Base-by-base conservation (phyloP, 257 asterid species). In the Lycium barbarum region DNA sequence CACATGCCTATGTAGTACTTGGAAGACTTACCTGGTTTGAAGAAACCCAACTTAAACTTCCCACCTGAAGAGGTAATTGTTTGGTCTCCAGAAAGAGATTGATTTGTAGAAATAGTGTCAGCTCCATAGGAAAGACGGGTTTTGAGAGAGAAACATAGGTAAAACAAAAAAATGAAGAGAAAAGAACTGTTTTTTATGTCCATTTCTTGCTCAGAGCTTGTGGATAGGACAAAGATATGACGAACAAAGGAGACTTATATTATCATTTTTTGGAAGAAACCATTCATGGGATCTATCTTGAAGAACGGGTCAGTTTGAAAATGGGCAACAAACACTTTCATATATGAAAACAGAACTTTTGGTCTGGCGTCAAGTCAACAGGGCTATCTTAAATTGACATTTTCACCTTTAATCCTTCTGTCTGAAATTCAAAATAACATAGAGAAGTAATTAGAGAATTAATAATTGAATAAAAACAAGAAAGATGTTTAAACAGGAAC, bases 21-120 rank as follows among this genome's bases (percentile, higher is more conserved):
- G 36, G 91, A 66, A 43, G 86, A 58, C 5, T 67, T 85, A 55
- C 90, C 90, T 58, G 89, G 88, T 40, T n/a, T 20, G 85, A 88
- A 90, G 88, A 90, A 90, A 17, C 92, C 92, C 17, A 90, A 91
- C 59, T 26, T 84, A 82, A 90, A 90, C 74, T 66, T 83, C n/a
- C 87, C 89, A 36, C 55, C 87, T 38, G 80, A 67, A 45, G 93
- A 90, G 61, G 68, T 7, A 57, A 90, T 65, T 43, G 87, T 88
- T 51, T 87, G 90, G 83, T 88, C 84, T 14, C 90, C 93, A 51
- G 91, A 87, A 43, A 90, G 89, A 35, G 89, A 35, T 79, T 88
- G 90, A 65, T 86, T 72, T 57, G 73, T 85, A 35, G 87, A 84
- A n/a, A 90, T 89, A 84, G 88, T 76, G 84, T 90, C 91, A 63